These are phyloP conservation scores for Termitomyces heimii DNA, from an alignment of 768 basidiomycete species.

Conservation along the genomic window DNA sequence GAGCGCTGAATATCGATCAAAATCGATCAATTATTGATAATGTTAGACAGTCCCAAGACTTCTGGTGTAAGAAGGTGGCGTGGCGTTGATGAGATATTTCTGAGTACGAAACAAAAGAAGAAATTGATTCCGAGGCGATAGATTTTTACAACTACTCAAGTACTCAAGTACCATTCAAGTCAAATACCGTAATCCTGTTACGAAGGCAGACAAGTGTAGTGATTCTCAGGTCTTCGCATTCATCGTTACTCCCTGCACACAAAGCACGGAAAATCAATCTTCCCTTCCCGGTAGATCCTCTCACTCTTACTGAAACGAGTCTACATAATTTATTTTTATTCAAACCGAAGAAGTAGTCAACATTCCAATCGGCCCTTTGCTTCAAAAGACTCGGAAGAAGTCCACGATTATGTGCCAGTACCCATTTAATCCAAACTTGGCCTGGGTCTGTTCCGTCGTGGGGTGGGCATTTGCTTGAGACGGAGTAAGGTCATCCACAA, in stretches of 20 bases:
- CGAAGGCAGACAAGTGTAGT: neutral
- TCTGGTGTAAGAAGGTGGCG: neutral
- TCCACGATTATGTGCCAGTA: too few species aligned
- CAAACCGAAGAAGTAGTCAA: neutral
- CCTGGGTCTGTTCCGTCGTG: neutral
- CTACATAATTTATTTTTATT: neutral
- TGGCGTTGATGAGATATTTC: neutral
- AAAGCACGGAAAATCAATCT: neutral
- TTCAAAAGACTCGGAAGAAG: neutral
- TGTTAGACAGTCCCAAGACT: neutral
- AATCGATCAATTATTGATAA: too few species aligned
- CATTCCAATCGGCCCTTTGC: neutral
- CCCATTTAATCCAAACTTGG: neutral
- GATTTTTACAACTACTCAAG: too few species aligned
- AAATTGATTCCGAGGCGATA: neutral
- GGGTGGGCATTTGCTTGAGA: neutral
- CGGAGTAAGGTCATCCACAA: neutral
- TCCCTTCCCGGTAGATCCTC: neutral
- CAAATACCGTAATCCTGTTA: neutral
- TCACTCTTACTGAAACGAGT: neutral
- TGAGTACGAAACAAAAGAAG: neutral
- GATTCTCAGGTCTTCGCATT: neutral
- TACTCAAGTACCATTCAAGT: neutral
- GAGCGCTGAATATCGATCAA: neutral
- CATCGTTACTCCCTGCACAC: too few species aligned